Base-by-base conservation (phyloP, 208 protist genomes). In the Trypanosomatidae sp. region DNA sequence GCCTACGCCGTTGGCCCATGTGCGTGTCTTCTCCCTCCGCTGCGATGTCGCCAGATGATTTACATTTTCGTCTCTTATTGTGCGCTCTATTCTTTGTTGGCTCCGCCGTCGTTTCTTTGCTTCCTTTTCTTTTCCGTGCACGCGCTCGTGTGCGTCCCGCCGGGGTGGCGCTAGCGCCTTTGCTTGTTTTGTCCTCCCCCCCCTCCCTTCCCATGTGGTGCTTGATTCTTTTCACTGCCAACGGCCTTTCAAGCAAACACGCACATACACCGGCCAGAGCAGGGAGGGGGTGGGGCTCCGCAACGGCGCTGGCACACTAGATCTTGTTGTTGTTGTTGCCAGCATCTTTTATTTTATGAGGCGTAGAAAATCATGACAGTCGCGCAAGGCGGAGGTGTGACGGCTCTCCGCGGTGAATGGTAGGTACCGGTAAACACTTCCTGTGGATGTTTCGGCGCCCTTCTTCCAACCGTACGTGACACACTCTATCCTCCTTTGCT, bases 341-440 rank as follows among this genome's bases (percentile, higher is more conserved):
- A 55, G 50, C 17, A 55, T 25, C 50, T 22, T 25, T 55, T 28
- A 55, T 55, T 19, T n/a, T 55, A 9, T 28, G 12, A 25, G 25
- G 22, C 22, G 50, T 28, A n/a, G 50, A 28, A 28, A 13, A 55
- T 22, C 50, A 28, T 25, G 50, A 25, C 50, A 55, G 50, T 25
- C 4, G 22, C 50, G 50, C 22, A 55, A 55, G 10, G 5, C 22
- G 22, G 50, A 55, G 50, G 50, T 28, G 50, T 28, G 25, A 12
- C 22, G 22, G 22, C 50, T 19, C 36, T 39, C 36, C 50, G 50
- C 25, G 25, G 55, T 15, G 22, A 39, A 22, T 22, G 30, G 5
- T 66, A 13, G 17, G 46, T 62, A 50, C 52, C 46, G 62, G 50
- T 65, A 62, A 76, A 60, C 64, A 52, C 59, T 39, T 74, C n/a